Evolutionary conservation across 495 filamentous ascomycete genomes (phyloP), one percentile per base, ranked within the genome.

Genomic region (Penicillium desertorum): DNA sequence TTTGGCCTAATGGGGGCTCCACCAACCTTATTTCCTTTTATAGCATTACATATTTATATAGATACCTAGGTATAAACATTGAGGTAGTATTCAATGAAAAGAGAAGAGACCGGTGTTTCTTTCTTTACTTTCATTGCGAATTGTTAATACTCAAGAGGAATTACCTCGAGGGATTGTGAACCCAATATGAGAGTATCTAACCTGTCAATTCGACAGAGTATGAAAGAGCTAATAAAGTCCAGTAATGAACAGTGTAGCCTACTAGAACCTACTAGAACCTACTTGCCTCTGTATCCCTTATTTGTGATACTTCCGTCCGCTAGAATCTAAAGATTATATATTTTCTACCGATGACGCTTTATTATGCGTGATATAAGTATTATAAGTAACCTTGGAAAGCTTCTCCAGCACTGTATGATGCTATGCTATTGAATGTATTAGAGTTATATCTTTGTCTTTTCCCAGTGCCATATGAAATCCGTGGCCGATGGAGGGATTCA

Each of bases 1-100:
- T 59, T 59, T 55, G 49, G 29, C 54, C 61, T 58, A 61, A 60
- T 3, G 12, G 20, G 53, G 58, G 61, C 61, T 55, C 61, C 61
- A 63, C 61, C 36, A 62, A 62, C 62, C 52, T 64, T 64, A 62
- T 52, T 52, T 48, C 22, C 16, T 27, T 14, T 45, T 45, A 25
- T 30, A 10, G 29, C 29, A 30, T 25, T 25, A 29, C n/a, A n/a
- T n/a, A n/a, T n/a, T n/a, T n/a, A n/a, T n/a, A n/a, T n/a, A n/a
- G n/a, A n/a, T n/a, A n/a, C n/a, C n/a, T 10, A 10, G 8, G 10
- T 30, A 30, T 34, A 34, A 34, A 34, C 30, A 14, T 34, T n/a
- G n/a, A 25, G 23, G 23, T 25, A 9, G n/a, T 37, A 36, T 7
- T 37, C n/a, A 14, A 37, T 37, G 34, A 34, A 34, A 34, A 11